Evolutionary conservation across 2,329 filamentous ascomycete genomes (phyloP).

Genomic region (Colletotrichum karsti): DNA sequence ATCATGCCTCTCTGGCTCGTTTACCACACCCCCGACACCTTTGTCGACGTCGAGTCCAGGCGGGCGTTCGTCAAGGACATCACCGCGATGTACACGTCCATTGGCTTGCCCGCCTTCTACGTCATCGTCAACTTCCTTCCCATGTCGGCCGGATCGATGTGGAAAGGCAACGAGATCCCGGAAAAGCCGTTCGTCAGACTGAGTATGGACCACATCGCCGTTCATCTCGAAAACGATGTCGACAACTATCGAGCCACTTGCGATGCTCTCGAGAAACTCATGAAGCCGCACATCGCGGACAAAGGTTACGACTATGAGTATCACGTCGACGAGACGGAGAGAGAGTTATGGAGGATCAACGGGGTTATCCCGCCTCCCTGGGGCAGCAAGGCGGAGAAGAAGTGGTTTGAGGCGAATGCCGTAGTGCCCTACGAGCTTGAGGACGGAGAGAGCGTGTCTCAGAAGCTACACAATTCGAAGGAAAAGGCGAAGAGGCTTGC

Average conservation of each 20-base stretch:
- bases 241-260: constrained; percentile 14
- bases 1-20: constrained; percentile 53
- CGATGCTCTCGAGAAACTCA: constrained; percentile 35
- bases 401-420: constrained; percentile 36
- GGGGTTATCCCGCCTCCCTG: constrained; percentile 46
- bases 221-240: constrained; percentile 36
- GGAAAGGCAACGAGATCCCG: no score
- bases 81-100: constrained; percentile 36
- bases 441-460: no score
- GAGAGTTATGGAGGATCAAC: constrained; percentile 52
- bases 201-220: constrained; percentile 34
- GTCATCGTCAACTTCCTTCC: constrained; percentile 50
- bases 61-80: constrained; percentile 42
- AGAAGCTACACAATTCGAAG: no score
- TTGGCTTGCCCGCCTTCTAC: constrained; percentile 51
- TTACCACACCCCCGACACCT: constrained; percentile 46
- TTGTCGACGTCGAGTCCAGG: constrained; percentile 38
- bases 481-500: no score
- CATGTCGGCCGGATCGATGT: constrained; percentile 35
- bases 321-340: constrained; percentile 49
- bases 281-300: constrained; percentile 50
- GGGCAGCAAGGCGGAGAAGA: constrained; percentile 42
- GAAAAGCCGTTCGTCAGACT: constrained; percentile 45
- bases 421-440: no score
- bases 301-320: constrained; percentile 54